phyloP scores from a whole-genome alignment of 2,329 filamentous ascomycete species.

The Fusarium longipes region DNA sequence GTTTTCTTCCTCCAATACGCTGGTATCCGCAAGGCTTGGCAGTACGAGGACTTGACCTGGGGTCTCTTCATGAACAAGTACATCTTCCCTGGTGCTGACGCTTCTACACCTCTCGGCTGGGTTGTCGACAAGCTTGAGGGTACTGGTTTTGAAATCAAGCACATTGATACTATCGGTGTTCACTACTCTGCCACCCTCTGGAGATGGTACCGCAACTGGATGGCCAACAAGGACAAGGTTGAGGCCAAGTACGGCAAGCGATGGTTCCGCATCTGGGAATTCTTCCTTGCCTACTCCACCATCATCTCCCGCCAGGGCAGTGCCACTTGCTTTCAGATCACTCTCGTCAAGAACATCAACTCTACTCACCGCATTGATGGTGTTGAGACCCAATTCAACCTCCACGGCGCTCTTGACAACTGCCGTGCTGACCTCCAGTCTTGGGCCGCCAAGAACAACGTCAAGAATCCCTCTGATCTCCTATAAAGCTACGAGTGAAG shows the following conservation, averaged over 20 bases:
- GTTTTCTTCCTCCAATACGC: constrained; percentile 96
- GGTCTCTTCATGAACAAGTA: constrained; percentile 99
- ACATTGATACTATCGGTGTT: constrained; percentile 90
- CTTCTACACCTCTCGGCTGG: constrained; percentile 90
- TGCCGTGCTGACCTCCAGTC: constrained; percentile 50
- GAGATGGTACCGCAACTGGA: constrained; percentile 99
- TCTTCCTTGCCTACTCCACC: constrained; percentile 87
- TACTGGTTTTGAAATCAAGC: constrained; percentile 80
- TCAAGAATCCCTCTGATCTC: constrained; percentile 49
- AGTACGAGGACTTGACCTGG: constrained; percentile 98
- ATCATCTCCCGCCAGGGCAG: constrained; percentile 87
- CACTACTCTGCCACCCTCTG: constrained; percentile 97
- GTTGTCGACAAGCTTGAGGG: constrained; percentile 87
- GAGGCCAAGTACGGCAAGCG: constrained; percentile 93
- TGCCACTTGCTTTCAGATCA: constrained; percentile 91
- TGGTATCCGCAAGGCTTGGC: constrained; percentile 93
- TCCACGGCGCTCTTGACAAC: constrained; percentile 69
- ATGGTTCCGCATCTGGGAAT: constrained; percentile 98
- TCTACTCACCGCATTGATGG: constrained; percentile 86
- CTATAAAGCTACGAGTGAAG: constrained; percentile 28
- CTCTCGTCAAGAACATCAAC: constrained; percentile 92
- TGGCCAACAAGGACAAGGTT: constrained; percentile 92
- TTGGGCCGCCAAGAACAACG: constrained; percentile 54
- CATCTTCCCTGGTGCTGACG: constrained; percentile 96
- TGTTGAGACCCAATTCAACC: constrained; percentile 74